Evolutionary conservation across 495 filamentous ascomycete genomes (phyloP), one percentile per base, ranked within the genome.

Genomic region (Cudoniella acicularis): DNA sequence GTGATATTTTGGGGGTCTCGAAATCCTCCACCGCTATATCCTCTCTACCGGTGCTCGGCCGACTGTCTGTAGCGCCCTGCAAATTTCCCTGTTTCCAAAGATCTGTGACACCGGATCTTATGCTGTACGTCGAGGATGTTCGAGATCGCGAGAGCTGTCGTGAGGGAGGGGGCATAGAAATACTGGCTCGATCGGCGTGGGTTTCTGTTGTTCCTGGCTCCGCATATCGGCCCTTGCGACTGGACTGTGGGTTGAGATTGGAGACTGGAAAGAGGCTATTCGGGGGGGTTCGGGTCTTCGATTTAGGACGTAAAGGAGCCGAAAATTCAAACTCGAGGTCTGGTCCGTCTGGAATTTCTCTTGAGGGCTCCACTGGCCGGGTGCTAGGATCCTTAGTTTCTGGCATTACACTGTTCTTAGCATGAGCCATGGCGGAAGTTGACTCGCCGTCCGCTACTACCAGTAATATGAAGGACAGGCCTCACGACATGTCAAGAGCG

Each of bases 91-190:
- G 53, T 18, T 36, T 60, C 36, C 40, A 59, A 16, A 48, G n/a
- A 4, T 57, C 59, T 10, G 45, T 27, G 1, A 23, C 21, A 42
- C 21, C 51, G 2, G 56, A 36, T 47, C 9, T 43, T 26, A 48
- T 54, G 26, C 60, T 60, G 25, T 56, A 63, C 8, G 56, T 52
- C 0, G 65, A 67, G 1, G 62, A 67, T 24, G 56, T 54, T 36
- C 65, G 59, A 8, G 59, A 64, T 13, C 49, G 40, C 40, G 23
- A 20, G 1, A 57, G 20, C 10, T 73, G 60, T 63, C 70, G 69
- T 17, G 67, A 57, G 10, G 80, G 76, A 45, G 83, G 78, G 11
- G 83, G 83, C 81, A 86, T 84, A 13, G 81, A 87, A 20, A 86
- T 72, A 63, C 76, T 83, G 48, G 81, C 77, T 61, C 77, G 77